These are phyloP conservation scores for Globisporangium ultimum DNA, from an alignment of 352 stramenopile species.

Conservation along the genomic window DNA sequence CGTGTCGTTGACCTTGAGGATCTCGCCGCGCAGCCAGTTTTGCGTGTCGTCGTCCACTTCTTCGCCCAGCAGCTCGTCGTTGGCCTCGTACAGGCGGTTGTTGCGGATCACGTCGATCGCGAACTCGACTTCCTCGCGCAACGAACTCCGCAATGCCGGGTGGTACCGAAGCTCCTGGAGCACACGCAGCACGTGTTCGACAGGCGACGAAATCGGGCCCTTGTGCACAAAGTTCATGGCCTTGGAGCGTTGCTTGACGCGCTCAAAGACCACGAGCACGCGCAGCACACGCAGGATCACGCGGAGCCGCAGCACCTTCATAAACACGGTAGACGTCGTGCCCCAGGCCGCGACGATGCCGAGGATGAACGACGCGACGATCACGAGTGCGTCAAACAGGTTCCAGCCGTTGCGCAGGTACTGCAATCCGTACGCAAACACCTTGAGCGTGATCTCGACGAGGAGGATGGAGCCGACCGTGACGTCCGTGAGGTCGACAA, in stretches of 20 bases:
- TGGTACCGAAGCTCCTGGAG: slow-evolving; percentile 81
- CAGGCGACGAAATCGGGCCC: slow-evolving; percentile 65
- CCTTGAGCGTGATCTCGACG: slow-evolving; percentile 74
- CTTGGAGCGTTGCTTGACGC: slow-evolving; percentile 75
- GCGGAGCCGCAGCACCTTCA: slow-evolving; percentile 71
- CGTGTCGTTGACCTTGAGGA: slow-evolving; percentile 68
- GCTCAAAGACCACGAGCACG: slow-evolving; percentile 85
- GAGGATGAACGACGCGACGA: slow-evolving; percentile 75
- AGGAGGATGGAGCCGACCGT: slow-evolving; percentile 81
- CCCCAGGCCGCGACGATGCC: slow-evolving; percentile 61
- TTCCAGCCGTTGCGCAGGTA: slow-evolving; percentile 71
- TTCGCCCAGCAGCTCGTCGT: slow-evolving; percentile 62
- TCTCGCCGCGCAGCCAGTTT: slow-evolving; percentile 78
- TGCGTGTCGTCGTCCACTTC: slow-evolving; percentile 80
- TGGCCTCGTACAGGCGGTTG: slow-evolving; percentile 81
- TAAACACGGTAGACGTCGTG: slow-evolving; percentile 46
- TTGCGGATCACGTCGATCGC: slow-evolving; percentile 86
- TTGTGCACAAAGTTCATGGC: slow-evolving; percentile 77
- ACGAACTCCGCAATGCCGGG: slow-evolving; percentile 45
- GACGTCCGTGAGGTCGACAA: slow-evolving; percentile 79
- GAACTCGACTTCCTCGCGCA: slow-evolving; percentile 70
- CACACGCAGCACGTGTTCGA: slow-evolving; percentile 73
- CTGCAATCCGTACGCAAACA: slow-evolving; percentile 72
- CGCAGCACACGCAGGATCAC: slow-evolving; percentile 77
- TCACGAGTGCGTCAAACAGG: slow-evolving; percentile 78